Percentiles rank a stretch among this genome's conserved stretches.
Conservation (phyloP, 2,329 filamentous ascomycete species). For the Colletotrichum tabaci region DNA sequence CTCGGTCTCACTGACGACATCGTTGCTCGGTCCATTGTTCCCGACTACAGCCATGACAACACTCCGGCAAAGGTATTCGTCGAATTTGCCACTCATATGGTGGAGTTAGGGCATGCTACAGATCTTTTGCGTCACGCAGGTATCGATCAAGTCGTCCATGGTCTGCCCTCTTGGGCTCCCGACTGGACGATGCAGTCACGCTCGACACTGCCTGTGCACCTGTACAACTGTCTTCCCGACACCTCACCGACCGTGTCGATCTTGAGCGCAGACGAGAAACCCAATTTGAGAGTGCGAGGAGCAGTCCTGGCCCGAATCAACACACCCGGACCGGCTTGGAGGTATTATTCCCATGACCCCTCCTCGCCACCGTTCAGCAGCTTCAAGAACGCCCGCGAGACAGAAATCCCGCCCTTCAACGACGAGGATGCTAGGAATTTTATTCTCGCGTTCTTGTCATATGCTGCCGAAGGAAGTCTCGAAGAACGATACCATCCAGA, state of each 20-base stretch:
- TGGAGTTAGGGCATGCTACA: not conserved
- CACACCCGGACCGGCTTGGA: constrained; percentile 14
- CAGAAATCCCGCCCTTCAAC: constrained; percentile 18
- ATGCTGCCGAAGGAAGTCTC: not conserved
- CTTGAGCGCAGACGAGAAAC: not conserved
- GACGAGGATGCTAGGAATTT: constrained; percentile 30
- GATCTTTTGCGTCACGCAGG: constrained; percentile 23
- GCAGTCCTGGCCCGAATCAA: constrained; percentile 9
- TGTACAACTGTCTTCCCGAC: constrained; percentile 14
- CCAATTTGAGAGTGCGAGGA: constrained; percentile 6
- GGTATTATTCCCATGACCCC: constrained; percentile 12
- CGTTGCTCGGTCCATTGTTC: constrained; percentile 9
- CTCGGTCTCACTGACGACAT: constrained; percentile 24
- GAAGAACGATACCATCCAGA: not conserved
- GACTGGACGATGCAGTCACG: constrained; percentile 33
- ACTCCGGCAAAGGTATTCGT: constrained; percentile 7
- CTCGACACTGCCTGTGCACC: not conserved
- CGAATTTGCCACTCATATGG: constrained; percentile 5
- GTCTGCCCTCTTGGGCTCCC: constrained; percentile 25
- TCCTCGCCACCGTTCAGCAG: not conserved
- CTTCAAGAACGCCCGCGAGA: constrained; percentile 5
- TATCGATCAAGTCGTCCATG: constrained; percentile 6
- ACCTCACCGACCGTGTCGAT: not conserved
- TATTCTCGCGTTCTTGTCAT: constrained; percentile 3
- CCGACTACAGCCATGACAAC: constrained; percentile 2